Conservation (phyloP, 371 early-diverging fungal species). For the Mucor indicus region DNA sequence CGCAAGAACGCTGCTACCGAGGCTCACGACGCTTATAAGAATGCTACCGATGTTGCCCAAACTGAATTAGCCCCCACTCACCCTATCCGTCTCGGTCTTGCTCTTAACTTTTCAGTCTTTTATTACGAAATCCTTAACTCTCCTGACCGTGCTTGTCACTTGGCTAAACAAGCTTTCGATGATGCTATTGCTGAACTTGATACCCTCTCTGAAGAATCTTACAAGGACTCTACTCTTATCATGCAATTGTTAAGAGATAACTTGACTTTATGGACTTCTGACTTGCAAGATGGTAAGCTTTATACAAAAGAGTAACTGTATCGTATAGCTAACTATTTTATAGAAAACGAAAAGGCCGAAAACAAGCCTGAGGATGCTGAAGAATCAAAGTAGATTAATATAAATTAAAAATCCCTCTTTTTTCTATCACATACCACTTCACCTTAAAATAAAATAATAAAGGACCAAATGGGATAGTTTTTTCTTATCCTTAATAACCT, state of each 20-base stretch:
- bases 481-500: no score
- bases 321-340: no score
- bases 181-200: constrained; percentile 99
- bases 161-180: constrained; percentile 99
- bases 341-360: constrained; percentile 42
- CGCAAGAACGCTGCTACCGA: constrained; percentile 86
- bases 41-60: constrained; percentile 93
- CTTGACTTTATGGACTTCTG: constrained; percentile 99
- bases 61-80: constrained; percentile 95
- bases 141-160: constrained; percentile 97
- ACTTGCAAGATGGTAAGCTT: constrained; percentile 81
- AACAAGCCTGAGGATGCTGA: constrained; percentile 39
- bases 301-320: no score
- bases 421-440: no score
- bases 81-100: constrained; percentile 99
- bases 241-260: constrained; percentile 99
- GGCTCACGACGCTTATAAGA: constrained; percentile 96
- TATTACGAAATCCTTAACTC: constrained; percentile 99
- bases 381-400: constrained; percentile 43
- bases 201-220: constrained; percentile 97
- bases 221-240: constrained; percentile 99
- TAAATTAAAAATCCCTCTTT: no score
- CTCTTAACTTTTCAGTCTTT: constrained; percentile 99
- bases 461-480: no score
- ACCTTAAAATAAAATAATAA: no score